These are phyloP conservation scores for Warburgia ugandensis DNA, from an alignment of 164 flowering plant species.

Conservation along the genomic window DNA sequence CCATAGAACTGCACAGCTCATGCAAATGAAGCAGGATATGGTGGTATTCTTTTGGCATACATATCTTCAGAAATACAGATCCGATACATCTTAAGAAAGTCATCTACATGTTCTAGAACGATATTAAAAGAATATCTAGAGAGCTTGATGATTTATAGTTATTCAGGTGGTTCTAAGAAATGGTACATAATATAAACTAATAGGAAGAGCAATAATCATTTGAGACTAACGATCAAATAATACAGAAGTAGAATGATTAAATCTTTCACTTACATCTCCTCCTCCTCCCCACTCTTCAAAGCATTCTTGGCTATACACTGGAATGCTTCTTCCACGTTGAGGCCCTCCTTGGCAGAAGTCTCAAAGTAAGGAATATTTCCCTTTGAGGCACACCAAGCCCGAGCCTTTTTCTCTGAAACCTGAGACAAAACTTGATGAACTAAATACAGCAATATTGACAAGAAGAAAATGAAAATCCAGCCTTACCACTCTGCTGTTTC, in stretches of 20 bases:
- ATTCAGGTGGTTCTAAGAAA: no score
- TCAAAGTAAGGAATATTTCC: slow-evolving; percentile 94
- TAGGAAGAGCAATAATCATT: not conserved
- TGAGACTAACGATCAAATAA: not conserved
- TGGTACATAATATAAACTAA: no score
- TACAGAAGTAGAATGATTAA: not conserved
- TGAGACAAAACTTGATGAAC: slow-evolving; percentile 12
- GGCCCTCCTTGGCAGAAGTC: slow-evolving; percentile 91
- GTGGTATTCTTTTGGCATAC: no score
- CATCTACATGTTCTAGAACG: not conserved
- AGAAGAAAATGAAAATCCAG: not conserved
- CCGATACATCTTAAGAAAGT: not conserved
- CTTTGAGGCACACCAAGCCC: slow-evolving; percentile 94
- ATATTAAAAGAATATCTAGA: not conserved
- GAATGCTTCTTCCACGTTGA: slow-evolving; percentile 86
- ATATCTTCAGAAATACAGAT: no score
- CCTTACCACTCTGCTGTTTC: slow-evolving; percentile 85
- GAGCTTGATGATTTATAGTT: no score
- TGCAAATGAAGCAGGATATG: no score
- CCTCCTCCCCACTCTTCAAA: slow-evolving; percentile 73
- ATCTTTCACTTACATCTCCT: slow-evolving; percentile 66
- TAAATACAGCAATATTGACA: not conserved
- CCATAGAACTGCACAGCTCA: no score
- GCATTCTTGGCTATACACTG: slow-evolving; percentile 88
- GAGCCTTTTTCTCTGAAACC: slow-evolving; percentile 93